phyloP scores from a whole-genome alignment of 495 filamentous ascomycete genomes.

The Daldinia vernicosa region DNA sequence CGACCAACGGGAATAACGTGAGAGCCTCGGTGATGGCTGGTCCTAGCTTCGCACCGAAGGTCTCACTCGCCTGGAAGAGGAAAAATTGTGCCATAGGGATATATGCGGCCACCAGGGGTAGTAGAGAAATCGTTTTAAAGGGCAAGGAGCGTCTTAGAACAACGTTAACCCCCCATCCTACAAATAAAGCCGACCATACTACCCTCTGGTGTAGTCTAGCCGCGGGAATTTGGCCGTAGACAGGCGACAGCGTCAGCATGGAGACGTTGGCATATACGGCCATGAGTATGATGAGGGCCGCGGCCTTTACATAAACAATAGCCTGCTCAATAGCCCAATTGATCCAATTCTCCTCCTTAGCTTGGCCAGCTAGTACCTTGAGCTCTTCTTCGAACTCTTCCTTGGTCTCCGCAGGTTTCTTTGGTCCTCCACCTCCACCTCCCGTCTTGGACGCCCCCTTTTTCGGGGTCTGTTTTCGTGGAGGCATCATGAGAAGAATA shows the following conservation, averaged over 20 bases:
- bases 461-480: constrained; percentile 39
- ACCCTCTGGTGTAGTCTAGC: constrained; percentile 74
- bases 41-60: constrained; percentile 72
- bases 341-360: constrained; percentile 55
- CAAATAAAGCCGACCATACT: constrained; percentile 67
- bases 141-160: constrained; percentile 53
- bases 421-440: constrained; percentile 5
- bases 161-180: constrained; percentile 69
- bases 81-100: constrained; percentile 75
- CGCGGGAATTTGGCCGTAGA: constrained; percentile 83
- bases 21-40: constrained; percentile 77
- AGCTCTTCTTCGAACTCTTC: constrained; percentile 62
- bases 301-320: constrained; percentile 50
- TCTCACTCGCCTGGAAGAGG: constrained; percentile 68
- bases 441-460: constrained; percentile 30
- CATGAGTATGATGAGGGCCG: constrained; percentile 68
- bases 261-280: constrained; percentile 80
- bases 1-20: constrained; percentile 77
- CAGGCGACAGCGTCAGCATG: constrained; percentile 77
- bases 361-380: constrained; percentile 58
- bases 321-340: constrained; percentile 49
- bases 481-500: constrained; percentile 35
- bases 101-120: constrained; percentile 76
- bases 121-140: constrained; percentile 55
- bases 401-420: constrained; percentile 50